Conservation (phyloP, 768 basidiomycete genomes). For the Hygrophoropsis aurantiaca region DNA sequence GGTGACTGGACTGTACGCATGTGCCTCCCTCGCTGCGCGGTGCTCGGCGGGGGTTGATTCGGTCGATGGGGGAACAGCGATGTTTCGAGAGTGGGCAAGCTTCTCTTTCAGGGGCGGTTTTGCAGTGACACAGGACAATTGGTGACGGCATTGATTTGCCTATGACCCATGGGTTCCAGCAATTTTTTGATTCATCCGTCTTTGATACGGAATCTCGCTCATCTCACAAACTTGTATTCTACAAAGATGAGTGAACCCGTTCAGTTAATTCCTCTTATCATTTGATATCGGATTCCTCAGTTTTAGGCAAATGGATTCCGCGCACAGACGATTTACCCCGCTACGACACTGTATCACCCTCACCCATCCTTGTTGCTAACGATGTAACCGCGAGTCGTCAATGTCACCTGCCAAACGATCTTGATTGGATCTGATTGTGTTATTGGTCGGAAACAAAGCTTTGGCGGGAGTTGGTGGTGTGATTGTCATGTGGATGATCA, state of each 20-base stretch:
- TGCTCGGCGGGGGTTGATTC: constrained; percentile 20
- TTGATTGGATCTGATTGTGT: not conserved
- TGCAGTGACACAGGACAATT: constrained; percentile 15
- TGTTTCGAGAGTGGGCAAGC: constrained; percentile 42
- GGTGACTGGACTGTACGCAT: constrained; percentile 32
- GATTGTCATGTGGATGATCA: constrained; percentile 5
- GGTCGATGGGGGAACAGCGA: constrained; percentile 39
- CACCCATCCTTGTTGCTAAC: not conserved
- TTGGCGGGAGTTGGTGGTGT: constrained; percentile 10
- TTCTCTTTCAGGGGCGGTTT: constrained; percentile 14
- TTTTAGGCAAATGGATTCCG: too few relatives aligned
- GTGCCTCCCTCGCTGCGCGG: constrained; percentile 23
- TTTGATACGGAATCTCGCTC: constrained; percentile 15
- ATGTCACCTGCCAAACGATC: not conserved
- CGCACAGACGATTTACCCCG: too few relatives aligned
- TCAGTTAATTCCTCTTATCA: too few relatives aligned
- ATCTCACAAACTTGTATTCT: too few relatives aligned
- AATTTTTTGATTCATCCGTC: constrained; percentile 32
- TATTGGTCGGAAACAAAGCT: too few relatives aligned
- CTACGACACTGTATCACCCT: too few relatives aligned
- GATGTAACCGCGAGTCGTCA: not conserved
- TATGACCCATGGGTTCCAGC: constrained; percentile 24
- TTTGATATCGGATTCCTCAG: too few relatives aligned
- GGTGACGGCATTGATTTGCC: constrained; percentile 28
- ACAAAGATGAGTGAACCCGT: too few relatives aligned